Base-by-base conservation (phyloP, 2,329 filamentous ascomycete species). In the Diaporthe sp. region DNA sequence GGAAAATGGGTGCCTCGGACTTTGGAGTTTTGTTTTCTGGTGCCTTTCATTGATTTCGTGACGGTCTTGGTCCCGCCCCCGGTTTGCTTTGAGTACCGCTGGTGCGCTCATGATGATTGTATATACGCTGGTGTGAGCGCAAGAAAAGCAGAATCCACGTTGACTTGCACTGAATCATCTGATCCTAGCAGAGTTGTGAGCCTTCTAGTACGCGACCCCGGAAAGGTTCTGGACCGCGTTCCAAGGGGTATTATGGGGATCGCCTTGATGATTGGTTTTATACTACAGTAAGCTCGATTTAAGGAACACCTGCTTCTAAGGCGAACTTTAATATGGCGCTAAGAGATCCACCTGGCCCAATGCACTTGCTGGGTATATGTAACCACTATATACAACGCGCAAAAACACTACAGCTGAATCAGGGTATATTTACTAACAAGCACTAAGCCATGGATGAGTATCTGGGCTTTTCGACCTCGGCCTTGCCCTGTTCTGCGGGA, bases 1-100 rank as follows among this genome's bases (percentile, higher is more conserved):
- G 55, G 66, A 71, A 73, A 73, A 73, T 47, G 37, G 55, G 66
- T 70, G 66, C 66, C 53, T 50, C 27, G 66, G 72, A 51, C 55
- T 53, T 12, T 55, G 72, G 72, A 73, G 72, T 73, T 71, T 10
- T 25, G 32, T 55, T 25, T 73, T 71, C 59, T 59, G 2, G 51
- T 63, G 50, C 39, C 68, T 32, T 73, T 73, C 47, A 47, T 32
- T 70, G 51, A 53, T 71, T 66, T 56, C 56, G 30, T 42, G 61
- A 44, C 30, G 27, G 37, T 51, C 58, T 15, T 10, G 39, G 22
- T 65, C 56, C 17, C 55, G 70, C 56, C 55, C 44, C 56, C 27
- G 56, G 44, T 42, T 39, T 71, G n/a, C 56, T 53, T 37, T 47
- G 13, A 61, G 44, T 47, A 51, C 44, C 56, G 42, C 69, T 59